Conservation (phyloP, 2,329 filamentous ascomycete species). For the Aspergillus ruber region DNA sequence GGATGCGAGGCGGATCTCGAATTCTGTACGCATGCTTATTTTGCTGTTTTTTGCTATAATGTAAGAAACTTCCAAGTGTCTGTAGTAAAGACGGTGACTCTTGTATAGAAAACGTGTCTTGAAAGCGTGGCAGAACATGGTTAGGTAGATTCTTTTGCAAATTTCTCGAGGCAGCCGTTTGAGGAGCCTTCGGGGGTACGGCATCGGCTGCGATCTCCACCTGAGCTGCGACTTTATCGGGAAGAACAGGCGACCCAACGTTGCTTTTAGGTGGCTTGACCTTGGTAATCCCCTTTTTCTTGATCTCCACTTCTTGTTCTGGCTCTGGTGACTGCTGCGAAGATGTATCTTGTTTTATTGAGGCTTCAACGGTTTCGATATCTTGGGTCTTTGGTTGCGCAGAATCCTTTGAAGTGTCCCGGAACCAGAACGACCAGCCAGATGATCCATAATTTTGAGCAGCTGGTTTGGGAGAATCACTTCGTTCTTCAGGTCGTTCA, state of each 20-base stretch:
- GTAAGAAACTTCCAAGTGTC: conserved; percentile 39
- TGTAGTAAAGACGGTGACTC: conserved; percentile 60
- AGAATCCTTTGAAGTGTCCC: conserved; percentile 23
- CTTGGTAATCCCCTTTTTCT: conserved; percentile 24
- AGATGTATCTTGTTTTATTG: conserved; percentile 13
- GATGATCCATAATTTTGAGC: conserved; percentile 22
- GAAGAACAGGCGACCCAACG: conserved; percentile 11
- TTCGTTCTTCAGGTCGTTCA: conserved; percentile 12
- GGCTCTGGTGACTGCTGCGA: conserved; percentile 13
- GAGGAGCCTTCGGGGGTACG: conserved; percentile 20
- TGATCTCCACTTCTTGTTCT: conserved; percentile 20
- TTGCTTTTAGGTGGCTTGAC: conserved; percentile 21
- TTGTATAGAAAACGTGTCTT: conserved; percentile 40
- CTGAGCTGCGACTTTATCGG: conserved; percentile 15
- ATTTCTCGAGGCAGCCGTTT: conserved; percentile 29
- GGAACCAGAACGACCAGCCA: conserved; percentile 39
- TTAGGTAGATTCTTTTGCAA: conserved; percentile 36
- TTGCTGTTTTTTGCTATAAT: conserved; percentile 50
- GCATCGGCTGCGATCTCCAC: conserved; percentile 12
- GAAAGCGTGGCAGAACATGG: conserved; percentile 43
- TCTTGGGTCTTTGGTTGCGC: conserved; percentile 19
- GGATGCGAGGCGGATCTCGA: conserved; percentile 64
- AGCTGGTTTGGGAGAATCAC: conserved; percentile 16
- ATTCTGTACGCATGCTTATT: conserved; percentile 66
- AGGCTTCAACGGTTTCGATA: conserved; percentile 19